Evolutionary conservation across 2,329 filamentous ascomycete species (phyloP).

Genomic region (Pleomassaria siparia): DNA sequence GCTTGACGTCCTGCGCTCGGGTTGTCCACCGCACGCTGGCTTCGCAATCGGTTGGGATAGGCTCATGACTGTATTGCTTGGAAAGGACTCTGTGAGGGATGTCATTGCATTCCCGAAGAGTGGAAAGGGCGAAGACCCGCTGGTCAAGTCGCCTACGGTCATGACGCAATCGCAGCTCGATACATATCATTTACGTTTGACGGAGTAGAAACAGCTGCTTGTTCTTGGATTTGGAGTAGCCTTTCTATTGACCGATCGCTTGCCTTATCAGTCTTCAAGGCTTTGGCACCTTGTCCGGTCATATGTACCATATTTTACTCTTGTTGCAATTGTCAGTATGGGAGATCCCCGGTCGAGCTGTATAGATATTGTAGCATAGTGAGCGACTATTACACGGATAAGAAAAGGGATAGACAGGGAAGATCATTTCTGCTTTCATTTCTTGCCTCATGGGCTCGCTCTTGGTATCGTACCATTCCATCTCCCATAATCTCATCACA

Average conservation of each 20-base stretch:
- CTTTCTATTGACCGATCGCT: background rate
- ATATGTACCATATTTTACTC: background rate
- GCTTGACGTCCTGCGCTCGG: slow-evolving; percentile 76
- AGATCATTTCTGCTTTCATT: background rate
- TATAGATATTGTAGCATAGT: no score
- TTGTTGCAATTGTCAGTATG: no score
- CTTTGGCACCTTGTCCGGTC: background rate
- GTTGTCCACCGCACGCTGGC: slow-evolving; percentile 92
- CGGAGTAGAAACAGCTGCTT: slow-evolving; percentile 10
- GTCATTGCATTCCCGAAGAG: slow-evolving; percentile 98
- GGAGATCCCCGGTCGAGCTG: no score
- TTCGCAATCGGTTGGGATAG: slow-evolving; percentile 92
- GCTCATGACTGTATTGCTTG: slow-evolving; percentile 76
- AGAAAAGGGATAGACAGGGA: background rate
- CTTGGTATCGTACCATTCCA: background rate
- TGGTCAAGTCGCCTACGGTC: slow-evolving; percentile 75
- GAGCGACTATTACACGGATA: no score
- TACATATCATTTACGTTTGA: slow-evolving; percentile 58
- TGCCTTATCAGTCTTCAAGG: background rate
- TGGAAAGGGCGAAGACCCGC: slow-evolving; percentile 81
- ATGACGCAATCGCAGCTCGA: slow-evolving; percentile 63
- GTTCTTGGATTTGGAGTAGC: background rate
- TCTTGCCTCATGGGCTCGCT: background rate
- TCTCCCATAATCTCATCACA: background rate
- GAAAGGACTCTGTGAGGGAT: slow-evolving; percentile 77